Evolutionary conservation across 2,329 filamentous ascomycete species (phyloP).

Genomic region (Arthroderma sp.): DNA sequence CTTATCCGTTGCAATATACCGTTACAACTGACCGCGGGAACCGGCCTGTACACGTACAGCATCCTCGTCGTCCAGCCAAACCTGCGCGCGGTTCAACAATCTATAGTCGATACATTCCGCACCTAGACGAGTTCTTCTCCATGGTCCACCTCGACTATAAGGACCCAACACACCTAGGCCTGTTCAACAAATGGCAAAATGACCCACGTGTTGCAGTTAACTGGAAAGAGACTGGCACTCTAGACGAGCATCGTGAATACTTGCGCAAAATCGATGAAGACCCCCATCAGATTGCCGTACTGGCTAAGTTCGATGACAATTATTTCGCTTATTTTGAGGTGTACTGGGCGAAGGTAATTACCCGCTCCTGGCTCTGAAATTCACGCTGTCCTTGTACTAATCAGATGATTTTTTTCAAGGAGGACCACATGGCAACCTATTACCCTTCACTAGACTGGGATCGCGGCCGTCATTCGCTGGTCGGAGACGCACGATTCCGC

Average conservation of each 20-base stretch:
- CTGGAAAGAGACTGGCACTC: constrained; percentile 65
- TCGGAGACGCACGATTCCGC: constrained; percentile 43
- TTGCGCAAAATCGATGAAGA: constrained; percentile 55
- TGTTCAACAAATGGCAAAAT: constrained; percentile 74
- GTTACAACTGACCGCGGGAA: constrained; percentile 37
- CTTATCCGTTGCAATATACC: constrained; percentile 24
- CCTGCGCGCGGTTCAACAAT: constrained; percentile 55
- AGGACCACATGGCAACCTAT: constrained; percentile 48
- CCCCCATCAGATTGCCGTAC: constrained; percentile 55
- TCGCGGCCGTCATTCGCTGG: constrained; percentile 47
- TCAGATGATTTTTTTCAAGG: constrained; percentile 20
- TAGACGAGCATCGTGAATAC: constrained; percentile 63
- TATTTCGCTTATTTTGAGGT: constrained; percentile 68
- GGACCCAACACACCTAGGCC: constrained; percentile 49
- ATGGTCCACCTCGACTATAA: constrained; percentile 58
- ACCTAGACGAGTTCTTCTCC: constrained; percentile 62
- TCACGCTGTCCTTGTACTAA: neutral
- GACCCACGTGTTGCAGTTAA: constrained; percentile 67
- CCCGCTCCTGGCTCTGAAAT: constrained; percentile 3
- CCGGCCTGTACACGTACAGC: constrained; percentile 45
- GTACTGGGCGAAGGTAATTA: constrained; percentile 56
- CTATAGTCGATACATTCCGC: constrained; percentile 67
- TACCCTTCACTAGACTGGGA: constrained; percentile 44
- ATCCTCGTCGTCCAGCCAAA: constrained; percentile 60
- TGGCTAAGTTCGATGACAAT: constrained; percentile 57